Percentiles rank a stretch among this genome's conserved stretches.
These are phyloP conservation scores for Pulicaria dysenterica DNA, from an alignment of 129 eudicot species.

Conservation along the genomic window DNA sequence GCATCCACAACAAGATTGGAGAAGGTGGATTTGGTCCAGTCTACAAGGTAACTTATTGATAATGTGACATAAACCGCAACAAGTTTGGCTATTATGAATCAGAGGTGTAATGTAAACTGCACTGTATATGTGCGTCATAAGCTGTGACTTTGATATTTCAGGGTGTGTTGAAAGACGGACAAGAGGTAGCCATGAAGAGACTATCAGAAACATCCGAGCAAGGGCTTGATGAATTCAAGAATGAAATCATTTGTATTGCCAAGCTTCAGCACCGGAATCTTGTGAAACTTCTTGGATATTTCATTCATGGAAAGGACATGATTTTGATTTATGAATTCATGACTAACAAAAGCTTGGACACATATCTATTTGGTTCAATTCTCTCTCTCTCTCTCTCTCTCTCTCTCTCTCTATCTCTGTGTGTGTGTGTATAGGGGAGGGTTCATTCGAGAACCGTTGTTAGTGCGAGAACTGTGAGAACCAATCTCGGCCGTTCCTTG, in stretches of 20 bases:
- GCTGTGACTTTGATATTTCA: slow-evolving; percentile 10
- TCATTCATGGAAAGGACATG: slow-evolving; percentile 42
- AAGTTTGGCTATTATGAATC: background rate
- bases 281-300: slow-evolving; percentile 54
- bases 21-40: slow-evolving; percentile 40
- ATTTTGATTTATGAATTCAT: slow-evolving; percentile 38
- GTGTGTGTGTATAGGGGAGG: too few relatives aligned
- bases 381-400: background rate
- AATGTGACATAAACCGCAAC: background rate
- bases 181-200: slow-evolving; percentile 40
- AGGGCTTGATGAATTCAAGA: slow-evolving; percentile 35
- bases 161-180: slow-evolving; percentile 49
- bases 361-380: slow-evolving; percentile 41
- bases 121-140: background rate
- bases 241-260: slow-evolving; percentile 42
- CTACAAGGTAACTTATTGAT: slow-evolving; percentile 18
- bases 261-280: slow-evolving; percentile 59
- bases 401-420: too few relatives aligned
- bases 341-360: slow-evolving; percentile 52
- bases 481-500: too few relatives aligned
- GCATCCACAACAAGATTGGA: slow-evolving; percentile 29
- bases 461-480: too few relatives aligned
- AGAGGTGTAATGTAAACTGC: background rate
- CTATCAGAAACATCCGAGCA: slow-evolving; percentile 45
- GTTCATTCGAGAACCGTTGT: too few relatives aligned